Conservation (phyloP, 257 asterid genomes). For the Coffea eugenioides region DNA sequence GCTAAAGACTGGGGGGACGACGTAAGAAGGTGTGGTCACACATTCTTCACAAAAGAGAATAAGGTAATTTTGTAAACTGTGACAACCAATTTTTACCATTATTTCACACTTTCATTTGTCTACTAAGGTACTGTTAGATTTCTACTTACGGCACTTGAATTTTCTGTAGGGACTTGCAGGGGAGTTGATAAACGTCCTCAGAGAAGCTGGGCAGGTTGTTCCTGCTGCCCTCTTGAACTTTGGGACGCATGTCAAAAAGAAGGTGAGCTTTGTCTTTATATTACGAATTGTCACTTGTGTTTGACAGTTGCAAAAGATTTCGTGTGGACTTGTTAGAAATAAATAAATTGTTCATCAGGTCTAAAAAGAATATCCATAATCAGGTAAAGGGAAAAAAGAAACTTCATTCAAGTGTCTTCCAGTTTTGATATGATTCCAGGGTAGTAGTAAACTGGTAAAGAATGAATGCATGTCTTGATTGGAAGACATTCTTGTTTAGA, state of each 20-base stretch:
- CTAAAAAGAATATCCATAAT: no score
- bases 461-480: no score
- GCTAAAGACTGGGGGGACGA: no score
- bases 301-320: background rate
- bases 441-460: background rate
- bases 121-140: background rate
- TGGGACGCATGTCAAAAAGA: conserved; percentile 97
- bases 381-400: no score
- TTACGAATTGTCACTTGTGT: background rate
- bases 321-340: background rate
- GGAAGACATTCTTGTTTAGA: background rate
- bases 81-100: background rate
- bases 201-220: conserved; percentile 89
- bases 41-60: conserved; percentile 93
- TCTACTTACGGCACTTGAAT: background rate
- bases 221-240: conserved; percentile 80
- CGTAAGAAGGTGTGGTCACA: conserved; percentile 97
- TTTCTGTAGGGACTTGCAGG: conserved; percentile 76
- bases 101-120: background rate
- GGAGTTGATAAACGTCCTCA: conserved; percentile 88
- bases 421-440: background rate
- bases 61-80: conserved; percentile 45
- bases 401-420: background rate
- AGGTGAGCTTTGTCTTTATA: conserved; percentile 39
- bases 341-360: no score